Evolutionary conservation across 2,329 filamentous ascomycete species (phyloP).

Genomic region (Boeremia exigua): DNA sequence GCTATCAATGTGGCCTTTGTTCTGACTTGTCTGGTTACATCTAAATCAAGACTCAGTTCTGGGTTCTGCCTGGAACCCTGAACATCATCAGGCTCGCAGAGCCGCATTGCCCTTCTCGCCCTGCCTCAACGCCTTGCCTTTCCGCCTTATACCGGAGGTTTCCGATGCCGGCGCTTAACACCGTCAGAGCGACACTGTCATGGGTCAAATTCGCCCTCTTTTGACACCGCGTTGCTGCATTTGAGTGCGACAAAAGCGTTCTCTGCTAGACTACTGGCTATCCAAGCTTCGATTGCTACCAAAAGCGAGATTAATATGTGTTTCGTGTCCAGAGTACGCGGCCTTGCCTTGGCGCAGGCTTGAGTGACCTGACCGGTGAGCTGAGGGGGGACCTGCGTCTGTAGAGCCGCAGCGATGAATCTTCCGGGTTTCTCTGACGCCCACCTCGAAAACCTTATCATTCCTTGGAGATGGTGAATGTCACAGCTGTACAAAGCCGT

Average conservation of each 20-base stretch:
- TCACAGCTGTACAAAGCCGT: too few relatives aligned
- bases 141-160: too few relatives aligned
- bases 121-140: not conserved
- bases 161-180: too few relatives aligned
- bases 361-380: not conserved
- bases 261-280: not conserved
- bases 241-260: not conserved
- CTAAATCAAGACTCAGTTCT: not conserved
- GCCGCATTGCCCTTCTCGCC: not conserved
- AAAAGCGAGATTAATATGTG: not conserved
- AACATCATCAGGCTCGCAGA: slow-evolving; percentile 1
- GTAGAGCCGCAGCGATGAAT: not conserved
- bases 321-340: not conserved
- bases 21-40: not conserved
- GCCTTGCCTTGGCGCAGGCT: not conserved
- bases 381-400: not conserved
- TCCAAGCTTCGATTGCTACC: not conserved
- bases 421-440: not conserved
- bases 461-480: too few relatives aligned
- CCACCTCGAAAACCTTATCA: not conserved
- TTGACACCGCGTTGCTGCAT: not conserved
- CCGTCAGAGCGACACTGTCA: too few relatives aligned
- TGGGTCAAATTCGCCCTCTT: too few relatives aligned
- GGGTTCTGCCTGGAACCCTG: not conserved
- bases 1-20: not conserved